These are phyloP conservation scores for Suhomyces sp. DNA, from an alignment of 805 yeast genomes.

Conservation along the genomic window DNA sequence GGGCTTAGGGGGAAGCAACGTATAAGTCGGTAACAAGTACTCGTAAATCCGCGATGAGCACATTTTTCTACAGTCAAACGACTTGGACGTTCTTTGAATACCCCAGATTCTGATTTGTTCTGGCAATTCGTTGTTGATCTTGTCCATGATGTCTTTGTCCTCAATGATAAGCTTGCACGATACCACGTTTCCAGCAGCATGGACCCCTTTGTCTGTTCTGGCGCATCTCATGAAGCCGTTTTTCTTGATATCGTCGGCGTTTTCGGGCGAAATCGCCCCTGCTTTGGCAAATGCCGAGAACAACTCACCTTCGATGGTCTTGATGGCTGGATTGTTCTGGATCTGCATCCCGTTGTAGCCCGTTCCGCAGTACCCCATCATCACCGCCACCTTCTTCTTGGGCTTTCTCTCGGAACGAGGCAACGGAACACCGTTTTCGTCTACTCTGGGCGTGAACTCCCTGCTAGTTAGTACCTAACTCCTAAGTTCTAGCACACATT, in stretches of 20 bases:
- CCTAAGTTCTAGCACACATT: too few species aligned
- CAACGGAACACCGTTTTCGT: conserved; percentile 61
- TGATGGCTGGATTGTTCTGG: conserved; percentile 70
- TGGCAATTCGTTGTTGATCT: conserved; percentile 75
- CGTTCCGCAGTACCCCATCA: conserved; percentile 93
- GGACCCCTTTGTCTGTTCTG: conserved; percentile 93
- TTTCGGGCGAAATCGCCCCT: conserved; percentile 84
- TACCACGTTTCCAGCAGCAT: conserved; percentile 93
- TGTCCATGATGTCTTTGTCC: conserved; percentile 68
- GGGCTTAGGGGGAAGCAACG: conserved; percentile 89
- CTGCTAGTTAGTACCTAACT: conserved; percentile 16
- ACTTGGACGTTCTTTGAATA: conserved; percentile 78
- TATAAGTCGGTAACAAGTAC: conserved; percentile 87
- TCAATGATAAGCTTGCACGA: conserved; percentile 81
- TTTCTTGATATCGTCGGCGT: conserved; percentile 84
- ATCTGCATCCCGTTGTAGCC: conserved; percentile 97
- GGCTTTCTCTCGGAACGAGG: conserved; percentile 66
- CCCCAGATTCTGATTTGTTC: conserved; percentile 93
- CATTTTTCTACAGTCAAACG: conserved; percentile 92
- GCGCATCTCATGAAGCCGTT: conserved; percentile 85
- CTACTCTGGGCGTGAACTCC: conserved; percentile 45
- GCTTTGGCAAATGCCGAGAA: conserved; percentile 80
- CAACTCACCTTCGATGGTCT: conserved; percentile 87
- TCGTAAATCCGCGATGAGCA: conserved; percentile 96
- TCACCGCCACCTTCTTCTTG: conserved; percentile 83